Base-by-base conservation (phyloP, 768 basidiomycete species). In the Lactarius psammicola region DNA sequence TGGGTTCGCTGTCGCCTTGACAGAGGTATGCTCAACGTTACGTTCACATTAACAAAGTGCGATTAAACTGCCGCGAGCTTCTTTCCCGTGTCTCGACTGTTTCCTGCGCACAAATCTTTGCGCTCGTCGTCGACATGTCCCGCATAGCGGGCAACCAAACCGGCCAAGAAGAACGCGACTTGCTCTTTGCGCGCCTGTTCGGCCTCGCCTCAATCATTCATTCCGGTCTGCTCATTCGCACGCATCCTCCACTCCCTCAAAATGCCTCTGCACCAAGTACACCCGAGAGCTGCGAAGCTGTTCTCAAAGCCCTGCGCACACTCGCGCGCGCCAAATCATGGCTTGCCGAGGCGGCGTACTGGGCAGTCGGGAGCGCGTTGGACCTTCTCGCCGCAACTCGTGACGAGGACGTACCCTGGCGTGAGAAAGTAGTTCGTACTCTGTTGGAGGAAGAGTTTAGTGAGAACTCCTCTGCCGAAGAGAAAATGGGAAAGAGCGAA, bases 1-100 rank as follows among this genome's bases (percentile, higher is more conserved):
- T 42, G 96, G 96, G 20, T 99, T 98, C 74, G 94, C 95, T 10
- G 96, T 99, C 53, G 94, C 95, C 36, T 79, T 99, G 70, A 94
- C 96, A 0, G 95, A 97, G 82, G 95, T 96, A 72, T 70, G 85
- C 76, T 18, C 40, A 49, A 26, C 30, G 40, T 36, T 30, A 57
- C 20, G 3, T 23, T 23, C 30, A 8, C 23, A 73, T 55, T 36
- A 62, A 28, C 30, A 38, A 30, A 63, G 20, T 36, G 55, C 57
- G 60, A 70, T 51, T 56, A 26, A 31, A 7, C 58, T 46, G 23
- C 31, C 20, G 51, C 65, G 62, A 97, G 95, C 80, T 97, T 13
- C 78, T 97, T 38, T 87, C 89, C 38, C 82, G 90, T 54, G 80
- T 94, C 70, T 79, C 86, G 68, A 92, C 91, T 34, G 82, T 97